Evolutionary conservation across 2,329 filamentous ascomycete species (phyloP).

Genomic region (Colletotrichum destructivum): DNA sequence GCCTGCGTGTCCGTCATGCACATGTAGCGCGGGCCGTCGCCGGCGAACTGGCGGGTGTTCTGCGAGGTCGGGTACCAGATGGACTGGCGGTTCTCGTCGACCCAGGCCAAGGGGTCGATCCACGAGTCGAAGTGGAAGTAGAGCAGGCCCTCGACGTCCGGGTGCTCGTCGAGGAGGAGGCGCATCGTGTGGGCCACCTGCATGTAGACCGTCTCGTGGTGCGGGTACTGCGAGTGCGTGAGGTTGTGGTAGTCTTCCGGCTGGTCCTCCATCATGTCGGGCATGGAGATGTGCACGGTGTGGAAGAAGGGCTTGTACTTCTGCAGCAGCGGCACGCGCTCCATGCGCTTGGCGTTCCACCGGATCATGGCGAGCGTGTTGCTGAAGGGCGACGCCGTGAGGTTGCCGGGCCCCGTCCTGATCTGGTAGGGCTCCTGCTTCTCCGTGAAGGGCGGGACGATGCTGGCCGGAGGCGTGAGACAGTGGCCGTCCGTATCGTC

Average conservation of each 20-base stretch:
- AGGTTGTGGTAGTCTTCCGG: conserved; percentile 44
- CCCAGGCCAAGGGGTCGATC: conserved; percentile 50
- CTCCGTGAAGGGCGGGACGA: conserved; percentile 32
- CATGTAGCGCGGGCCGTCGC: conserved; percentile 43
- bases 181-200: conserved; percentile 50
- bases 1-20: conserved; percentile 45
- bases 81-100: conserved; percentile 46
- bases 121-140: conserved; percentile 54
- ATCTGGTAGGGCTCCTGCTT: conserved; percentile 27
- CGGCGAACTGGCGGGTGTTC: conserved; percentile 35
- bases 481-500: conserved; percentile 33
- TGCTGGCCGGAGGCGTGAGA: conserved; percentile 18
- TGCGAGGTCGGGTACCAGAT: conserved; percentile 48
- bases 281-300: conserved; percentile 49
- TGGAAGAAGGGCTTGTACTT: conserved; percentile 52
- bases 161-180: conserved; percentile 47
- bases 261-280: conserved; percentile 40
- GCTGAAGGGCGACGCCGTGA: conserved; percentile 47
- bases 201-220: conserved; percentile 44
- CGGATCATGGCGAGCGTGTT: conserved; percentile 49
- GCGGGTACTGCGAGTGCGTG: conserved; percentile 47
- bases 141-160: conserved; percentile 48
- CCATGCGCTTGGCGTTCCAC: conserved; percentile 47
- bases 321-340: conserved; percentile 47
- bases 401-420: conserved; percentile 22